Percentiles rank a stretch among this genome's conserved stretches.
These are phyloP conservation scores for Narthecium ossifragum DNA, from an alignment of 106 monocot species.

Conservation along the genomic window DNA sequence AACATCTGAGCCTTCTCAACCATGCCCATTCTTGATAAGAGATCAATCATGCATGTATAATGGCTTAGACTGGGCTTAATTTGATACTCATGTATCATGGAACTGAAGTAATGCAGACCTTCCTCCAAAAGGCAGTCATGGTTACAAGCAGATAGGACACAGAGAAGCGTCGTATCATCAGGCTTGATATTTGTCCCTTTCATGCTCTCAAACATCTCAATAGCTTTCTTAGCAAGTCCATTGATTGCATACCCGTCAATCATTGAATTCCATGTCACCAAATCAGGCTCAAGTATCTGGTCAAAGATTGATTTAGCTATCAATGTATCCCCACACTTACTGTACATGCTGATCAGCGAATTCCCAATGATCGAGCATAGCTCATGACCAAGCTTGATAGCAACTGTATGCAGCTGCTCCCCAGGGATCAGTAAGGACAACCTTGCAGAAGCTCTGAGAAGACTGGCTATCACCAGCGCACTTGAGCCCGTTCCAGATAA, in stretches of 20 bases:
- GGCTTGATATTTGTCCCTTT: constrained; percentile 21
- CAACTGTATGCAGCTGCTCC: constrained; percentile 31
- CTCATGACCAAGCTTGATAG: constrained; percentile 34
- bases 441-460: constrained; percentile 42
- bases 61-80: constrained; percentile 35
- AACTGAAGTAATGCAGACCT: constrained; percentile 33
- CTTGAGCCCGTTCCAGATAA: constrained; percentile 17
- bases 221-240: constrained; percentile 29
- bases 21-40: constrained; percentile 36
- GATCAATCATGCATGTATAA: constrained; percentile 62
- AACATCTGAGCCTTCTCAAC: constrained; percentile 13
- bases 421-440: constrained; percentile 24
- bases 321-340: constrained; percentile 43
- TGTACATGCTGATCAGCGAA: constrained; percentile 53
- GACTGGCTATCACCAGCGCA: constrained; percentile 22
- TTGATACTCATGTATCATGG: constrained; percentile 40
- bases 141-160: constrained; percentile 50
- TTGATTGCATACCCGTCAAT: constrained; percentile 52
- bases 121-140: constrained; percentile 39
- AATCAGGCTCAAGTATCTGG: constrained; percentile 21
- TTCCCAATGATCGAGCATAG: constrained; percentile 26
- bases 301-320: constrained; percentile 33
- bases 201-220: constrained; percentile 42
- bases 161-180: constrained; percentile 54
- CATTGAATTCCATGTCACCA: constrained; percentile 60